Percentiles rank a stretch among this genome's conserved stretches.
Conservation (phyloP, 257 asterid species). For the Linderniella brevidens region DNA sequence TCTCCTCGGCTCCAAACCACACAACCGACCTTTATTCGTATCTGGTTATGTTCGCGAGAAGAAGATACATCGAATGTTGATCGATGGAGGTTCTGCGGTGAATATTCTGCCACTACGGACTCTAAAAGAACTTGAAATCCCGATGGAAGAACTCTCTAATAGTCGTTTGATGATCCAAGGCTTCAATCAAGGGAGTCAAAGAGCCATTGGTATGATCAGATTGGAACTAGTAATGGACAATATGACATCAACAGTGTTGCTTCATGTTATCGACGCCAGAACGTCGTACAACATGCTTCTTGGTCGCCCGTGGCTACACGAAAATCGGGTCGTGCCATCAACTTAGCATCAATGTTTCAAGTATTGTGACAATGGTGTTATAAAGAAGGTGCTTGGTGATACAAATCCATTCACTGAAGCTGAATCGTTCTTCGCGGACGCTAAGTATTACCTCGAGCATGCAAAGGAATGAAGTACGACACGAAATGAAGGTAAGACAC, state of each 20-base stretch:
- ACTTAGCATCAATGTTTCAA: background rate
- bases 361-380: background rate
- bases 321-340: background rate
- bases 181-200: background rate
- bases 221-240: no score
- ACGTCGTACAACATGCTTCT: background rate
- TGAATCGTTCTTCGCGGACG: background rate
- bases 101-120: background rate
- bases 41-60: no score
- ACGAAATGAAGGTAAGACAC: background rate
- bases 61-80: background rate
- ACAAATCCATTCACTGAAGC: background rate
- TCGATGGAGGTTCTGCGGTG: conserved; percentile 3
- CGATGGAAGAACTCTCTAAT: background rate
- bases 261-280: background rate
- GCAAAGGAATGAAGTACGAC: no score
- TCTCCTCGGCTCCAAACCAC: no score
- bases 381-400: conserved; percentile 1
- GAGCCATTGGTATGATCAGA: background rate
- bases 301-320: background rate
- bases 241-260: background rate
- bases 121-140: background rate
- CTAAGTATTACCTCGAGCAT: background rate
- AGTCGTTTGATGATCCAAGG: conserved; percentile 1
- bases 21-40: no score